These are phyloP conservation scores for Populus hybrid DNA, from an alignment of 441 rosid species.

Conservation along the genomic window DNA sequence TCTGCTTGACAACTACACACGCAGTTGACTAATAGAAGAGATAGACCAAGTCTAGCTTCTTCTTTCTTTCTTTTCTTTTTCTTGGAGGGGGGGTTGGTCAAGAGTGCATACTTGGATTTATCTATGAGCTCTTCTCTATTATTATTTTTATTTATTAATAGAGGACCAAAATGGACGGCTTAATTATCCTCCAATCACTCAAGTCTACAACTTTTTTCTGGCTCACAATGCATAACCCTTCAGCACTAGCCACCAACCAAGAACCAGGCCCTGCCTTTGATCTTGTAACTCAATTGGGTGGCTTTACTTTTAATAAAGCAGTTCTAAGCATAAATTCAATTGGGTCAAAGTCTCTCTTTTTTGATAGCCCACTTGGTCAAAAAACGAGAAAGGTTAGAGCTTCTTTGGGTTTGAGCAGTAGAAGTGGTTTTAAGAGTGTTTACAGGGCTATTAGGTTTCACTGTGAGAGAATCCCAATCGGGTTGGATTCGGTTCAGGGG, in stretches of 20 bases:
- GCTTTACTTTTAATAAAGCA: constrained; percentile 39
- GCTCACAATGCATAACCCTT: constrained; percentile 53
- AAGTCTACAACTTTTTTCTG: neutral
- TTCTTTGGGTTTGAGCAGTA: constrained; percentile 48
- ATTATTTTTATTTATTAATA: no score
- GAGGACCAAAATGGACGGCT: constrained; percentile 27
- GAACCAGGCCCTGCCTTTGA: constrained; percentile 52
- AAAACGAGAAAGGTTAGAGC: constrained; percentile 39
- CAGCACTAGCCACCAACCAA: constrained; percentile 39
- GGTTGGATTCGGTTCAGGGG: constrained; percentile 69
- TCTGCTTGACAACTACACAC: no score
- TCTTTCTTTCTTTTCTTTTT: no score
- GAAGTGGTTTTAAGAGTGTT: constrained; percentile 40
- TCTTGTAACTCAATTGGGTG: constrained; percentile 44
- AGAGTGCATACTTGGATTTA: no score
- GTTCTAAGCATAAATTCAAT: constrained; percentile 29
- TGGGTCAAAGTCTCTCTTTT: constrained; percentile 46
- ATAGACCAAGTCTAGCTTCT: no score
- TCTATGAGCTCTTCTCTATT: no score
- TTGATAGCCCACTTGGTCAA: constrained; percentile 30
- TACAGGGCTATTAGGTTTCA: constrained; percentile 64
- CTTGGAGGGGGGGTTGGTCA: no score
- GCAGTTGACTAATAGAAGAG: no score
- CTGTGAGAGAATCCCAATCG: constrained; percentile 70
- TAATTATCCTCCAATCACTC: neutral